A percentile compares a stretch with the other conserved stretches of the same genome.
phyloP scores from a whole-genome alignment of 441 rosid species.

The Pelargonium citronellum region DNA sequence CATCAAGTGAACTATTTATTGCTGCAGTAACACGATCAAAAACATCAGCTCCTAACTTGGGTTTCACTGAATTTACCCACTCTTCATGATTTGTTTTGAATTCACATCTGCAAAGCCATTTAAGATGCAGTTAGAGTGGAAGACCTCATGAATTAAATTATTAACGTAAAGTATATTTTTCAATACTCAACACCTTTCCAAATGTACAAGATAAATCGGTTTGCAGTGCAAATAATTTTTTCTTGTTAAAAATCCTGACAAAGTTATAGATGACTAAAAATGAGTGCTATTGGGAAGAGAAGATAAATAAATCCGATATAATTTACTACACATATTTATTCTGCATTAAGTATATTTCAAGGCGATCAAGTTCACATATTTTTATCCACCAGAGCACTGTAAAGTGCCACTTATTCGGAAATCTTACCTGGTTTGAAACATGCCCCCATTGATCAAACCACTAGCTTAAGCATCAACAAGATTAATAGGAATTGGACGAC shows the following conservation, averaged over 20 bases:
- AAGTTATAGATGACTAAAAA: neutral
- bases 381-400: neutral
- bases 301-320: neutral
- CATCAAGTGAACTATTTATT: constrained; percentile 43
- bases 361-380: neutral
- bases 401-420: neutral
- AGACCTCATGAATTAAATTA: constrained; percentile 11
- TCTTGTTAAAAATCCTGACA: neutral
- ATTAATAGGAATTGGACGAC: neutral
- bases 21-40: constrained; percentile 52
- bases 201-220: neutral
- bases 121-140: constrained; percentile 17
- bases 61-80: constrained; percentile 74
- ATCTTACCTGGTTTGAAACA: neutral
- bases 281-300: neutral
- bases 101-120: constrained; percentile 56
- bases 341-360: neutral
- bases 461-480: neutral
- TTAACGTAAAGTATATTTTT: neutral
- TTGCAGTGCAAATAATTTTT: neutral
- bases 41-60: constrained; percentile 57
- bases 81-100: constrained; percentile 86
- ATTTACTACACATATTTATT: neutral
- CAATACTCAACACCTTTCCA: neutral
- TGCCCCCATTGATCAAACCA: neutral